Evolutionary conservation across 106 monocot species (phyloP).

Genomic region (Iris macrosiphon): DNA sequence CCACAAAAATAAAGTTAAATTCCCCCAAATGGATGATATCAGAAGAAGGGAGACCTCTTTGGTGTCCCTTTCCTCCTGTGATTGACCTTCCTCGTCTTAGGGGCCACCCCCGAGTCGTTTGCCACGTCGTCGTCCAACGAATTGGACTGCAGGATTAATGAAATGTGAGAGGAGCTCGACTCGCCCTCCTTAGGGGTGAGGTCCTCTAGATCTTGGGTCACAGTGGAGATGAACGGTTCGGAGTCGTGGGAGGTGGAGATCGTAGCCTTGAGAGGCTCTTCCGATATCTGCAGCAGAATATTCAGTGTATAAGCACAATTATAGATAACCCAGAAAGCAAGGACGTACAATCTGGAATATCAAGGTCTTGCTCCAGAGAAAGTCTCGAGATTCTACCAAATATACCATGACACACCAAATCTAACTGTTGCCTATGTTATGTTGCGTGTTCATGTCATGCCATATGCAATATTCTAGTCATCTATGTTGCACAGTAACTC

Average conservation of each 20-base stretch:
- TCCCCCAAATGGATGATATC: background rate
- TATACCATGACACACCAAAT: no score
- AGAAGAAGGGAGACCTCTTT: conserved; percentile 24
- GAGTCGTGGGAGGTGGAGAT: background rate
- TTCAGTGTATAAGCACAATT: background rate
- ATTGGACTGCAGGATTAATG: conserved; percentile 4
- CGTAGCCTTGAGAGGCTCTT: background rate
- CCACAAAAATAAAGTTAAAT: no score
- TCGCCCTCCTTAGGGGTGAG: background rate
- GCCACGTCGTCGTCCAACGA: background rate
- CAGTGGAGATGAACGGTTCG: background rate
- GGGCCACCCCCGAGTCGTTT: background rate
- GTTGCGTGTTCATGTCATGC: no score
- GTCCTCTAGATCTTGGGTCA: conserved; percentile 6
- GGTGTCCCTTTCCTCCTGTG: conserved; percentile 37
- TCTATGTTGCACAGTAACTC: no score
- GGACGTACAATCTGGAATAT: no score
- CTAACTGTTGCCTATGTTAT: no score
- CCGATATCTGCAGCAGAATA: background rate
- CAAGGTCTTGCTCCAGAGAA: no score
- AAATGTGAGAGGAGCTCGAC: background rate
- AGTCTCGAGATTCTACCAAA: no score
- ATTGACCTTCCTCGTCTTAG: background rate
- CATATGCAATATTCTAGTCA: no score
- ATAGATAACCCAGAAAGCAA: no score